Evolutionary conservation across 2,329 filamentous ascomycete genomes (phyloP), one percentile per base, ranked within the genome.

Genomic region (Stemphylium beticola): DNA sequence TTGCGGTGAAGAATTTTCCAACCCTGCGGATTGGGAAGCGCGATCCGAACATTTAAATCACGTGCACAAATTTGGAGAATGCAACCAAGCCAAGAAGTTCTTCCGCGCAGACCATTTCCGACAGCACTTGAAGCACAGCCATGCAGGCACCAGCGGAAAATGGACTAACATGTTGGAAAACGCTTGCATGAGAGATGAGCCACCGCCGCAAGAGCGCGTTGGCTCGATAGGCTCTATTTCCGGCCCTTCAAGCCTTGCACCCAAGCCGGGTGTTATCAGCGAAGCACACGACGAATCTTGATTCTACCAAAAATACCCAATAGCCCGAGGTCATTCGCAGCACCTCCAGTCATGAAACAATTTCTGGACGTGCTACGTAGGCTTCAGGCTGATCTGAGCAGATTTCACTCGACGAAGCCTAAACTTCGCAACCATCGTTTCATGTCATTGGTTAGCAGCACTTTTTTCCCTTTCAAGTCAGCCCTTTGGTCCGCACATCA

Each of bases 121-220:
- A 55, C 95, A 99, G 76, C 95, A 99, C 77, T 81, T 99, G 54
- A 99, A 98, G 81, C 95, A 99, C 75, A 97, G 92, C 74, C 95
- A 98, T 77, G 91, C 91, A 33, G 95, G 95, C 32, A 93, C 92
- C 0, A 97, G 92, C 76, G 95, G 95, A 29, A 98, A 98, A 77
- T 99, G 95, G 95, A 99, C 95, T 11, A 98, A 98, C 76, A 93
- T 96, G 83, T 82, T 99, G 31, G 95, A 99, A 74, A 96, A 92
- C 72, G 92, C 93, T 4, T 99, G 95, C 78, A 96, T 98, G 91
- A 87, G 93, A 75, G 93, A 96, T 72, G 92, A 96, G 68, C 85
- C 86, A 49, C 82, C 85, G 26, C 83, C 82, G 43, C 77, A 78
- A 62, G 74, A 77, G 54, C 72, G 74, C 29, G 60, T 74, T 42